Conservation (phyloP, 2,329 filamentous ascomycete genomes). For the Venturia oleaginea region DNA sequence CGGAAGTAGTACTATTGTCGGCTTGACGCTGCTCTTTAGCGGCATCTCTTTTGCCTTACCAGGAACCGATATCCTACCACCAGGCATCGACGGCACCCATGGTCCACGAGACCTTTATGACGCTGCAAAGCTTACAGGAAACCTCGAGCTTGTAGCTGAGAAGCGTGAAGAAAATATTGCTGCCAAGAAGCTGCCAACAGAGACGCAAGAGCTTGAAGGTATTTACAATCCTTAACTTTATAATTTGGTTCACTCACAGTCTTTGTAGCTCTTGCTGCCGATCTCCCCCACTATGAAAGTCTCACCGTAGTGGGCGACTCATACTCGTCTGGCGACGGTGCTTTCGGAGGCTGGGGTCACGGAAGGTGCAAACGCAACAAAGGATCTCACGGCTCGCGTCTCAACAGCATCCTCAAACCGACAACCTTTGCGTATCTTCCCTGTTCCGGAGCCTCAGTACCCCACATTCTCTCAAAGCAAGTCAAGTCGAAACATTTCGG, state of each 20-base stretch:
- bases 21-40: not conserved
- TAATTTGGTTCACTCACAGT: not conserved
- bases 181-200: not conserved
- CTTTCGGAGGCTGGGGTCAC: not conserved
- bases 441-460: not conserved
- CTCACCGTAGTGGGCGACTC: slow-evolving; percentile 4
- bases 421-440: not conserved
- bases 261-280: not conserved
- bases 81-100: not conserved
- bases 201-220: not conserved
- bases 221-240: not conserved
- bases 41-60: not conserved
- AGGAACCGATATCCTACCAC: not conserved
- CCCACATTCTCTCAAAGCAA: not conserved
- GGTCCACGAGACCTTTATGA: not conserved
- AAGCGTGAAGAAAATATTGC: not conserved
- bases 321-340: slow-evolving; percentile 8
- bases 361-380: slow-evolving; percentile 3
- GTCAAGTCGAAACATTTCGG: not conserved
- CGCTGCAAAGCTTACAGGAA: not conserved
- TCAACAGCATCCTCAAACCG: slow-evolving; percentile 6
- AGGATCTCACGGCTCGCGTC: slow-evolving; percentile 5
- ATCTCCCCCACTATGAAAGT: not conserved
- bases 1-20: not conserved
- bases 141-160: not conserved